Evolutionary conservation across 345 rosid species (phyloP), one percentile per base, ranked within the genome.

Genomic region (Populus pruinosa): DNA sequence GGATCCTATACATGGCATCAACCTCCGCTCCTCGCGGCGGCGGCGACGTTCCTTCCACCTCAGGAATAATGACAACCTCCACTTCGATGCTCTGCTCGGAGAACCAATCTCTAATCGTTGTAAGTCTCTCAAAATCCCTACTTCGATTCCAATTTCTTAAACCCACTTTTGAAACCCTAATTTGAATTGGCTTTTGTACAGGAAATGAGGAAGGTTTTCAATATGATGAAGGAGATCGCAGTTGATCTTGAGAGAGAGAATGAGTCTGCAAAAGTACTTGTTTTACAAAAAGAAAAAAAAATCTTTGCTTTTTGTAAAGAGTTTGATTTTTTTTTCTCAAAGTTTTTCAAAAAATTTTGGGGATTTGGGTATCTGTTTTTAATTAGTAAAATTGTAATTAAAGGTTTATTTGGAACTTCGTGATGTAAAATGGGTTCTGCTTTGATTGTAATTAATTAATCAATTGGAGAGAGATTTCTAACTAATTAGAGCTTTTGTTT

Each of bases 171-270:
- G 14, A 47, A 12, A 38, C 36, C 8, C 14, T 76, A 20, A 36
- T 49, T 67, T 31, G 12, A 12, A 21, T 71, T 70, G 5, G 1
- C 41, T 14, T 80, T 77, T 64, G 65, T 73, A 55, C 89, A 93
- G 99, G 99, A 96, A 59, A 85, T 92, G 1, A 86, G 92, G 66
- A 92, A 88, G 83, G 82, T 92, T 61, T 80, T 92, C 79, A 77
- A 53, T 74, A 77, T 83, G 84, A 85, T 92, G 85, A 93, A 88
- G 89, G 88, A 88, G 44, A 83, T 91, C 13, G 97, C 94, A 13
- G 90, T 93, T 85, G 89, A 89, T 78, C 74, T 93, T 62, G 99
- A 93, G 87, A 90, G 69, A 83, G 90, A 88, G 50, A 85, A 90
- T 78, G 85, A 90, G 80, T 78, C 90, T 77, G 87, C 83, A 39